Percentiles rank a stretch among this genome's conserved stretches.
These are phyloP conservation scores for Colletotrichum sublineola DNA, from an alignment of 2,329 filamentous ascomycete species.

Conservation along the genomic window DNA sequence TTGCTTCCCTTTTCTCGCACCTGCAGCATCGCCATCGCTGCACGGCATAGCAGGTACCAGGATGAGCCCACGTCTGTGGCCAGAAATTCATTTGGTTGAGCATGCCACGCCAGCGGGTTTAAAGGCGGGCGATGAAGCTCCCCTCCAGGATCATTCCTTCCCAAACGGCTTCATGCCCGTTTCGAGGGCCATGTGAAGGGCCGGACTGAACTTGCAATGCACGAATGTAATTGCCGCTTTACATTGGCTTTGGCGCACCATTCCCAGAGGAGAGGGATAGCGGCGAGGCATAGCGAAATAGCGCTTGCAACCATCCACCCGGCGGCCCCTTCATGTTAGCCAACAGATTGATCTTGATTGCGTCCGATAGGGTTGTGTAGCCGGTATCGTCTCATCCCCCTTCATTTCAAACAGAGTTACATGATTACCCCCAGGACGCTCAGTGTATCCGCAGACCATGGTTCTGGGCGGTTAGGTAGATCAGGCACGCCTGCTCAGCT, in stretches of 20 bases:
- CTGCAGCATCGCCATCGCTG: constrained; percentile 35
- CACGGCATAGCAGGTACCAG: constrained; percentile 40
- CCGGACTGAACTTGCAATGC: too few species aligned
- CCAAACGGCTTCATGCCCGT: constrained; percentile 21
- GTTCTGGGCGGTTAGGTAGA: constrained; percentile 15
- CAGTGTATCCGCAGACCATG: constrained; percentile 23
- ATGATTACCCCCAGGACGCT: constrained; percentile 10
- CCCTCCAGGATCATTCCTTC: background rate
- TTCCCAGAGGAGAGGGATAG: background rate
- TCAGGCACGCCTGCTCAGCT: constrained; percentile 11
- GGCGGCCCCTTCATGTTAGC: constrained; percentile 32
- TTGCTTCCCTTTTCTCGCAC: constrained; percentile 20
- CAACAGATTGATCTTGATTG: constrained; percentile 38
- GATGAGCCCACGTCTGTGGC: constrained; percentile 17
- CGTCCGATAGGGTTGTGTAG: constrained; percentile 13
- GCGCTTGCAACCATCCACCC: constrained; percentile 22
- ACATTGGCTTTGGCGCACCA: constrained; percentile 4
- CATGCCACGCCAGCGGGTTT: constrained; percentile 26
- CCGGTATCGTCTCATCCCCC: background rate
- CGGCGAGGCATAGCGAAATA: constrained; percentile 11
- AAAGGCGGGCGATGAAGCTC: constrained; percentile 10
- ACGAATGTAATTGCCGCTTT: background rate
- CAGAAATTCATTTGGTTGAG: constrained; percentile 10
- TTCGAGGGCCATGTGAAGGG: constrained; percentile 34
- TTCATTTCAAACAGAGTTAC: constrained; percentile 12